These are phyloP conservation scores for Backusella macrospora DNA, from an alignment of 192 early-diverging fungal species.

Conservation along the genomic window DNA sequence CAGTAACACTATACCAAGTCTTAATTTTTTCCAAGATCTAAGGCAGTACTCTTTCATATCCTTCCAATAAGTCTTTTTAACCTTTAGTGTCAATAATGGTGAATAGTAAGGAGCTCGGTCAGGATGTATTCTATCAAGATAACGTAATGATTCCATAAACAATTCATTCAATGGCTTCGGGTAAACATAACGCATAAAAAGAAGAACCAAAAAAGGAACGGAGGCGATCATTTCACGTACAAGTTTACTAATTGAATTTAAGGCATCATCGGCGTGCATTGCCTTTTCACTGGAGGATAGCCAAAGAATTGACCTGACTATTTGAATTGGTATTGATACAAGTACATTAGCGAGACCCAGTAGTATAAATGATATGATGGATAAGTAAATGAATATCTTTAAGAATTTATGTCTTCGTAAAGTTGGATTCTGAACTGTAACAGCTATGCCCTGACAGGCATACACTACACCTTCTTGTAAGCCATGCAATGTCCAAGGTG, in stretches of 20 bases:
- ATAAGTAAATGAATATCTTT: conserved; percentile 43
- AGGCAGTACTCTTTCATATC: conserved; percentile 54
- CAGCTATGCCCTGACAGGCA: conserved; percentile 47
- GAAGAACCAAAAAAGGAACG: conserved; percentile 52
- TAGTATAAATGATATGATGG: conserved; percentile 43
- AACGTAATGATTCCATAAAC: conserved; percentile 55
- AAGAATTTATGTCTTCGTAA: conserved; percentile 47
- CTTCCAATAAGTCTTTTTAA: conserved; percentile 47
- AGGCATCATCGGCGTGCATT: conserved; percentile 6
- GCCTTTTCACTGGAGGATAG: conserved; percentile 26
- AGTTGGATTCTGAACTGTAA: conserved; percentile 50
- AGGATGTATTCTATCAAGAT: conserved; percentile 39
- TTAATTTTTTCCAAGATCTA: conserved; percentile 47
- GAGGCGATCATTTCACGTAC: conserved; percentile 9
- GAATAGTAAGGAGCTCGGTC: conserved; percentile 45
- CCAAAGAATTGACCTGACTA: conserved; percentile 41
- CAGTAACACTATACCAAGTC: conserved; percentile 45
- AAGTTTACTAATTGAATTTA: not conserved
- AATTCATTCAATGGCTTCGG: conserved; percentile 60
- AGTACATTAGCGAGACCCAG: conserved; percentile 48
- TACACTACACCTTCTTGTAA: conserved; percentile 43
- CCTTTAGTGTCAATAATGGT: conserved; percentile 36
- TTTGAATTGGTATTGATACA: conserved; percentile 46
- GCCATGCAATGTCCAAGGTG: conserved; percentile 39
- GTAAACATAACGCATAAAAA: conserved; percentile 63